Evolutionary conservation across 2,329 filamentous ascomycete species (phyloP).

Genomic region (Aspergillus brunneoviolaceus): DNA sequence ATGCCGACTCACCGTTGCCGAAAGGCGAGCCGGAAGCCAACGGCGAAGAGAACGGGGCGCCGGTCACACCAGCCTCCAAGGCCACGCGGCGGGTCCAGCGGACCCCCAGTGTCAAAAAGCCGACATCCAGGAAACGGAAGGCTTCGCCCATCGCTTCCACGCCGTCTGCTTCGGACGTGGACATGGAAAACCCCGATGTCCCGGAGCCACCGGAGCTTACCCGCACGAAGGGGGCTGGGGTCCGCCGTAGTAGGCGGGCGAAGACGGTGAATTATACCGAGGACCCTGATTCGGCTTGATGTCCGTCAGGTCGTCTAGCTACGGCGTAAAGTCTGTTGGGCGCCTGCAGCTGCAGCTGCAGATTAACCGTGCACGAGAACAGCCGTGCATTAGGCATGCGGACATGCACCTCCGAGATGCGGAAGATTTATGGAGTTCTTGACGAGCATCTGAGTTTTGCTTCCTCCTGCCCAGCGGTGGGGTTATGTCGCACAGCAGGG

Average conservation of each 20-base stretch:
- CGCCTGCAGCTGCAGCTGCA: not conserved
- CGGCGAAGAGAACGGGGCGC: not conserved
- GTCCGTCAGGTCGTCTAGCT: too few relatives aligned
- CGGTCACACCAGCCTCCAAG: conserved; percentile 22
- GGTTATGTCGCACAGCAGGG: too few relatives aligned
- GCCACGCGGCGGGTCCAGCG: conserved; percentile 10
- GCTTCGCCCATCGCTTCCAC: conserved; percentile 26
- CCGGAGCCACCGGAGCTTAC: conserved; percentile 13
- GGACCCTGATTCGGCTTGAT: conserved; percentile 27
- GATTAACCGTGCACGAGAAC: not conserved
- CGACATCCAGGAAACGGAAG: conserved; percentile 32
- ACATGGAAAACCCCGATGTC: conserved; percentile 18
- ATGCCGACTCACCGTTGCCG: conserved; percentile 1
- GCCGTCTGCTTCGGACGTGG: conserved; percentile 28
- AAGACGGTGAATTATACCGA: conserved; percentile 39
- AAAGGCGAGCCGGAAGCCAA: conserved; percentile 10
- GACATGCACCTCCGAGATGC: too few relatives aligned
- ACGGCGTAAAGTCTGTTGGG: too few relatives aligned
- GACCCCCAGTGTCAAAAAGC: conserved; percentile 18
- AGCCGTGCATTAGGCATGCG: not conserved
- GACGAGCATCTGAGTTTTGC: too few relatives aligned
- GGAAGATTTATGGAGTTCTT: too few relatives aligned
- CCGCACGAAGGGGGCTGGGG: conserved; percentile 7
- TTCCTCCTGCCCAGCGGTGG: too few relatives aligned
- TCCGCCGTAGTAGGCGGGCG: conserved; percentile 32